Evolutionary conservation across 352 stramenopile genomes (phyloP).

Genomic region (Phytophthora colocasiae): DNA sequence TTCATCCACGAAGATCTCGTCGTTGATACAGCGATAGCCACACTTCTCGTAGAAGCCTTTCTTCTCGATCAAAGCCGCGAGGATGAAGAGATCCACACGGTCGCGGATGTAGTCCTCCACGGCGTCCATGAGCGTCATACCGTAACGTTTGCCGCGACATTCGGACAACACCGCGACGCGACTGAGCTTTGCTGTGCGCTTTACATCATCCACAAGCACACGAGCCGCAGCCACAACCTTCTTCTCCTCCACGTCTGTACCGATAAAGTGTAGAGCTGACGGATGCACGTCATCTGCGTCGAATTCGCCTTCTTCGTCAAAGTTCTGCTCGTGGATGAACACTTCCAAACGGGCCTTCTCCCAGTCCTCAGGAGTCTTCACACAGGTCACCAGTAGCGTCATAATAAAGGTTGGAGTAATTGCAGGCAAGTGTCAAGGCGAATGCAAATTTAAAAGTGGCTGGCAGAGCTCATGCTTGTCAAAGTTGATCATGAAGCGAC

Average conservation of each 20-base stretch:
- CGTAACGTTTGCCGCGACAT: slow-evolving; percentile 62
- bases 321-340: slow-evolving; percentile 61
- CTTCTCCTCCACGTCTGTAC: slow-evolving; percentile 52
- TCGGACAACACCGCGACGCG: slow-evolving; percentile 59
- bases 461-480: slow-evolving; percentile 1
- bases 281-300: slow-evolving; percentile 48
- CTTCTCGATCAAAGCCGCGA: slow-evolving; percentile 49
- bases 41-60: slow-evolving; percentile 42
- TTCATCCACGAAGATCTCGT: slow-evolving; percentile 40
- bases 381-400: slow-evolving; percentile 46
- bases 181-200: slow-evolving; percentile 57
- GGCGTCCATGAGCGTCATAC: slow-evolving; percentile 46
- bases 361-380: slow-evolving; percentile 50
- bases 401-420: slow-evolving; percentile 13
- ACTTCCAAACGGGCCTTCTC: slow-evolving; percentile 50
- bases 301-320: slow-evolving; percentile 41
- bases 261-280: slow-evolving; percentile 57
- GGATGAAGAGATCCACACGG: slow-evolving; percentile 38
- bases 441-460: slow-evolving; percentile 23
- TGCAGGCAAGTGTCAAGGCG: slow-evolving; percentile 11
- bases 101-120: slow-evolving; percentile 43
- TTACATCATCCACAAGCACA: slow-evolving; percentile 38
- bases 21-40: slow-evolving; percentile 30
- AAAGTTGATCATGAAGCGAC: slow-evolving; percentile 26
- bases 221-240: slow-evolving; percentile 60